Base-by-base conservation (phyloP, 2,329 filamentous ascomycete genomes). In the Colletotrichum liaoningense region DNA sequence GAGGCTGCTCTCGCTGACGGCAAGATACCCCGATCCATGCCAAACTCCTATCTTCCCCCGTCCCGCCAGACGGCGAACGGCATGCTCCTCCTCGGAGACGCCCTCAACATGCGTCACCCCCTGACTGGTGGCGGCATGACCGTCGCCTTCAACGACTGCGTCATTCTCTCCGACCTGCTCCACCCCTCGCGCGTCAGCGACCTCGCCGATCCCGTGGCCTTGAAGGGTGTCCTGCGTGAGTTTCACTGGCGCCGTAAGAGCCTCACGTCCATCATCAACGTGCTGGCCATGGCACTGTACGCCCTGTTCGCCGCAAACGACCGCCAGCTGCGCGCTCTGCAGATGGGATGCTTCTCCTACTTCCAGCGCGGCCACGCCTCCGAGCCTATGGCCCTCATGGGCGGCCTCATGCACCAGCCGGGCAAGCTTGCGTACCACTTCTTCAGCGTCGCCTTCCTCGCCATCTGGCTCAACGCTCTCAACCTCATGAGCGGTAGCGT, bases 91-190 rank as follows among this genome's bases (percentile, higher is more conserved):
- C 88, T 98, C 9, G 97, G 97, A 72, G 97, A 99, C 81, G 96
- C 97, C 16, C 93, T 97, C 88, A 99, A 99, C 86, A 99, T 99
- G 97, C 94, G 97, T n/a, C 97, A 99, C 84, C 97, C 97, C 1
- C 88, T 99, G 14, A 99, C 97, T 0, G 97, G 97, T 66, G 97
- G 97, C 76, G 97, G 97, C 78, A 99, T 99, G 97, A 98, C 96
- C 0, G 97, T 98, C 1, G 97, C 95, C 1, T 93, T 99, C 83
- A 97, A 96, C 84, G 97, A 99, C 80, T 95, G 94, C 1, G 89
- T 97, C 12, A 84, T 97, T 1, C 88, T 99, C 30, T 87, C 93
- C 1, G 88, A 93, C 9, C 86, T 98, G 26, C 89, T 99, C 1
- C 87, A 90, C 49, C 95, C 95, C 0, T 84, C 88, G 52, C 83